phyloP scores from a whole-genome alignment of 495 filamentous ascomycete species.

The Pseudotulostoma volvatum region DNA sequence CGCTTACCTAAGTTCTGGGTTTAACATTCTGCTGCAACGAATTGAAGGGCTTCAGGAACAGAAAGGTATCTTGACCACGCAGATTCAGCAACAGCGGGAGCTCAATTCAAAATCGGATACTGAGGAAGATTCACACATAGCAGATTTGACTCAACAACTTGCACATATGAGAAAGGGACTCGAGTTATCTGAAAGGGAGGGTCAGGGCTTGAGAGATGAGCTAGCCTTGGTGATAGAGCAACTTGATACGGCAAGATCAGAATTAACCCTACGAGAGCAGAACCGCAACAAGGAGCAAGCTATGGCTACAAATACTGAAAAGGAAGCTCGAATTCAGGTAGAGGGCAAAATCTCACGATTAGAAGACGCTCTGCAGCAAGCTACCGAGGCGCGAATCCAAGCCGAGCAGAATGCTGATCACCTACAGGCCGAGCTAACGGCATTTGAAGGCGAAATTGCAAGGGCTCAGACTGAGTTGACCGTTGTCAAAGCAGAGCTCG shows the following conservation, averaged over 20 bases:
- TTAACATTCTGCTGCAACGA: conserved; percentile 53
- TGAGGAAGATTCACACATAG: conserved; percentile 37
- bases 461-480: conserved; percentile 81
- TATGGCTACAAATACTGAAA: background rate
- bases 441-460: conserved; percentile 66
- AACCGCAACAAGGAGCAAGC: background rate
- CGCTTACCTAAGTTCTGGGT: conserved; percentile 41
- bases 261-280: background rate
- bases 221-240: conserved; percentile 28
- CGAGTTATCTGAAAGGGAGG: conserved; percentile 23
- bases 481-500: conserved; percentile 83
- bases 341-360: conserved; percentile 21
- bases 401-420: conserved; percentile 34
- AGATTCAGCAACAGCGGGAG: conserved; percentile 85
- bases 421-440: conserved; percentile 47
- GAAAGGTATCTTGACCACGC: conserved; percentile 65
- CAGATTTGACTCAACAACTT: conserved; percentile 33
- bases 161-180: conserved; percentile 24
- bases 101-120: conserved; percentile 54
- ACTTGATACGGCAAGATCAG: conserved; percentile 27
- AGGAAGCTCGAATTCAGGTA: conserved; percentile 15
- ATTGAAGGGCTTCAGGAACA: conserved; percentile 54
- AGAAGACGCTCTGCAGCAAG: conserved; percentile 23
- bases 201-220: conserved; percentile 24
- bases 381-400: conserved; percentile 1